Evolutionary conservation across 2,329 filamentous ascomycete genomes (phyloP), one percentile per base, ranked within the genome.

Genomic region (Fusarium domesticum): DNA sequence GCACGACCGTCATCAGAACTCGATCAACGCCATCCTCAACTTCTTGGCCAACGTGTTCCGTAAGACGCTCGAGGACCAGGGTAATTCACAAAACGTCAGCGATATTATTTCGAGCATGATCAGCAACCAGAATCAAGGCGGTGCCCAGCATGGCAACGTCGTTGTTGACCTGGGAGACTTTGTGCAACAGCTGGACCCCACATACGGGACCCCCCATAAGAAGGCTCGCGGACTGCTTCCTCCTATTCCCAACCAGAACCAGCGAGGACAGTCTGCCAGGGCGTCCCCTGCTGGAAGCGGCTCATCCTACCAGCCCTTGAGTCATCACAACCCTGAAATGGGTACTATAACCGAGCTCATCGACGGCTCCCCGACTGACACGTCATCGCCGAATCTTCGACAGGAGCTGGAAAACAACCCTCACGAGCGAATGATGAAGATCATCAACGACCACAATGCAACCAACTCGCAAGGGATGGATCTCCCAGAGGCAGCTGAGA

Each of bases 41-140:
- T 97, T 98, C 66, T 77, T 98, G 16, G 93, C 92, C 35, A 97
- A 95, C 11, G 92, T 98, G 33, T 98, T 97, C 70, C 87, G 95
- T 51, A 86, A 95, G 61, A 95, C 89, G 51, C 71, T 98, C 38
- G 91, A 96, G 63, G 89, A 91, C 28, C 86, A 92, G 57, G 84
- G 83, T 23, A 79, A 80, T 15, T 76, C 81, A 2, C 82, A 88
- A 61, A 92, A 88, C 48, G 79, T 97, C 33, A 83, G 87, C 43
- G 91, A 95, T 56, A 85, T 96, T 62, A 87, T 97, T 62, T 82
- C 84, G 5, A 85, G 83, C 53, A 80, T 87, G 46, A 84, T 93
- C 45, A 81, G 85, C 25, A 73, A 67, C 28, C 74, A 77, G 58
- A 73, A 66, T 30, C 70, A 70, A 44, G 66, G 68, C 47, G 50